Percentiles rank a stretch among this genome's conserved stretches.
Evolutionary conservation across 2,329 filamentous ascomycete species (phyloP).

Genomic region (Arthroderma sp.): DNA sequence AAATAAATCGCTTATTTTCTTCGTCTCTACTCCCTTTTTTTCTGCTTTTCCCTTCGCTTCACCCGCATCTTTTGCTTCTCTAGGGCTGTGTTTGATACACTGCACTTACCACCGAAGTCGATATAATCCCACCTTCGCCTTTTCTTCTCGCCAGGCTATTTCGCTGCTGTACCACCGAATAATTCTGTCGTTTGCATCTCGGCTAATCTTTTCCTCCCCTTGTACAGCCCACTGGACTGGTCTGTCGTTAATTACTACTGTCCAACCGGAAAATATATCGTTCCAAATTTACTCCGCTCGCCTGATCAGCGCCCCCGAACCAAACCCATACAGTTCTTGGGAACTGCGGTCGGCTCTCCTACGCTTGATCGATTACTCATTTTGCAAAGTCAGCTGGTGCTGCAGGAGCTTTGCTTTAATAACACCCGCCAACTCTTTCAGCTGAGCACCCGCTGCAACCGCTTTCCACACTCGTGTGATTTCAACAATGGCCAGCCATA

Average conservation of each 20-base stretch:
- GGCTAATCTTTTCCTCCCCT: constrained; percentile 7
- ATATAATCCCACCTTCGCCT: constrained; percentile 5
- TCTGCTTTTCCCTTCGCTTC: constrained; percentile 7
- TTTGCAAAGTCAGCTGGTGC: constrained; percentile 55
- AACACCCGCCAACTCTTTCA: constrained; percentile 1
- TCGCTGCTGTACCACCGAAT: constrained; percentile 8
- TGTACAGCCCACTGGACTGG: constrained; percentile 35
- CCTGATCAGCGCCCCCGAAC: background rate
- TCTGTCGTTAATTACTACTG: constrained; percentile 25
- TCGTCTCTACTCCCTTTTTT: constrained; percentile 15
- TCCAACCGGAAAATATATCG: constrained; percentile 5
- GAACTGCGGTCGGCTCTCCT: constrained; percentile 9
- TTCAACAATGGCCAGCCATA: constrained; percentile 45
- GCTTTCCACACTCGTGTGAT: background rate
- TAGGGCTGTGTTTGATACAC: constrained; percentile 34
- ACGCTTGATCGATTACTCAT: constrained; percentile 5
- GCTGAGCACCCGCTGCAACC: background rate
- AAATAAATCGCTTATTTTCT: constrained; percentile 8
- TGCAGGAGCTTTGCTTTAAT: constrained; percentile 51
- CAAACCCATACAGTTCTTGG: constrained; percentile 1
- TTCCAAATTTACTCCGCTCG: constrained; percentile 1
- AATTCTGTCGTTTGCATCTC: constrained; percentile 6
- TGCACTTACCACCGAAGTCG: constrained; percentile 20
- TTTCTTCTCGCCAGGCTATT: constrained; percentile 11
- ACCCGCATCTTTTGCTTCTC: constrained; percentile 1